Evolutionary conservation across 2,329 filamentous ascomycete genomes (phyloP), one percentile per base, ranked within the genome.

Genomic region (Metarhizium anisopliae): DNA sequence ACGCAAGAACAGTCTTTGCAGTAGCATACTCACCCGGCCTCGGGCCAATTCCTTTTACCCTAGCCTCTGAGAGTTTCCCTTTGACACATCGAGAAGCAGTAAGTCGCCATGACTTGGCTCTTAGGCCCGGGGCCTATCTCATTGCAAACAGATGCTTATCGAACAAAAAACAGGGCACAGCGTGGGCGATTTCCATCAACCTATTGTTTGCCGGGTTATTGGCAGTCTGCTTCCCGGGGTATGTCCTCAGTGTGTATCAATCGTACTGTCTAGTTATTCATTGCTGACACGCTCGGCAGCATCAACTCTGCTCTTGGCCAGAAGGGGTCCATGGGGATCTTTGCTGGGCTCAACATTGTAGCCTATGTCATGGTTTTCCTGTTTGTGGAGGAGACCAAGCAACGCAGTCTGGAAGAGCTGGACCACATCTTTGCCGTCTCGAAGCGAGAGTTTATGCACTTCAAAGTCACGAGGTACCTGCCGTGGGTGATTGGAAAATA

Each of bases 61-160:
- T 79, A 18, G 77, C 76, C 13, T 76, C 76, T 3, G 77, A 79
- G 60, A 74, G 74, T 51, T 80, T 79, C 56, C 76, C 77, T 0
- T 62, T 78, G 1, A 74, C 74, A 4, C 74, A 79, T 58, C 70
- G 77, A 57, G 77, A 79, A 62, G 70, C 75, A 6, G 67, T 67
- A 62, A 51, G 63, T 55, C 10, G 42, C 14, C 8, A n/a, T 13
- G 38, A 1, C 13, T 8, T 36, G 7, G 35, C 25, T 36, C 35
- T 11, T 4, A 36, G 13, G 35, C 8, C 2, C 35, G 7, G 35
- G 7, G 13, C 13, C 13, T 36, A 1, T 13, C 1, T 10, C 14
- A 40, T 14, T 8, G 32, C 47, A 53, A 49, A 55, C 14, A 43
- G 7, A 30, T 18, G n/a, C 36, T 30, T 2, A n/a, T 42, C n/a